Evolutionary conservation across 2,329 filamentous ascomycete species (phyloP), one percentile per base, ranked within the genome.

Genomic region (Cladosporium cucumerinum): DNA sequence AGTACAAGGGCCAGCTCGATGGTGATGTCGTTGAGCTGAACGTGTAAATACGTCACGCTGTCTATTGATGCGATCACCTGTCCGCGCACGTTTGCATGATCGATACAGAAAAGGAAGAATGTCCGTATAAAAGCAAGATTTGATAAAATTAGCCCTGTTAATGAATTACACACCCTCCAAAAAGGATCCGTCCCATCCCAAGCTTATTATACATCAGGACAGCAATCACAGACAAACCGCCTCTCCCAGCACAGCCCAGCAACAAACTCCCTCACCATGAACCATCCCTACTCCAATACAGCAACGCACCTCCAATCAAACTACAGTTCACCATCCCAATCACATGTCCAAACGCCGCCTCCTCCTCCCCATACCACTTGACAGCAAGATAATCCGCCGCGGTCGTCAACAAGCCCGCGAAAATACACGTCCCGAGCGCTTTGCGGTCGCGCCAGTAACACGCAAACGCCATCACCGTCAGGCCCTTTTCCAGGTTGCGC

Each of bases 401-500:
- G 18, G 74, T 73, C 48, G 72, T 70, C n/a, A 76, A 39, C 25
- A 73, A 48, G 0, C 70, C 70, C 26, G 67, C 64, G 48, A 66
- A 67, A n/a, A 74, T 60, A 39, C 69, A 70, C 48, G 73, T 67
- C 0, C 74, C 74, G 65, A 76, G 61, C 48, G 72, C 71, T 59
- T 65, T 69, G 18, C 74, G 61, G 66, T 76, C 74, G 26, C 72
- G 64, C n/a, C 69, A 71, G 52, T 74, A 75, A 43, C 66, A 68
- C 18, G 70, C 74, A 34, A 76, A 69, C 28, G 74, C 72, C 46
- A 76, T 65, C 11, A 76, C 58, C 61, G 75, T 54, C 5, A 72
- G 66, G 23, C 73, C 74, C 34, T 76, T 72, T 52, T 74, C 70
- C 3, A 76, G 63, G 46, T 76, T 75, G 23, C 74, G 64, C 25